phyloP scores from a whole-genome alignment of 495 filamentous ascomycete genomes.

The Penicillium bialowiezense region DNA sequence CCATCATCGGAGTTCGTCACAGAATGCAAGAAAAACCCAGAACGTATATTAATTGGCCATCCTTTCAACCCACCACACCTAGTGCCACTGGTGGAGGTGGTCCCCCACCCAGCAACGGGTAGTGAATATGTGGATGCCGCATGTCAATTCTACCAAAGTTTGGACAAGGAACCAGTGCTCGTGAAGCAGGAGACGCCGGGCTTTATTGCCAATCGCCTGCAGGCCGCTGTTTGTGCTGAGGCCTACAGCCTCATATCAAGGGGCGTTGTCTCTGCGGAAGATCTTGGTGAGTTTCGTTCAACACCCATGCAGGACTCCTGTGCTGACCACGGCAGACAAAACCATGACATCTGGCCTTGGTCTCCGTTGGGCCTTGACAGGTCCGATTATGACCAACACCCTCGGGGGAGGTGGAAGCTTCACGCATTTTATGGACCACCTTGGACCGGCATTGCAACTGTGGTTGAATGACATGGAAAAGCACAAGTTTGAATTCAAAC shows the following conservation, averaged over 20 bases:
- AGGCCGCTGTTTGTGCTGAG: slow-evolving; percentile 29
- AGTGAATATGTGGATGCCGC: slow-evolving; percentile 11
- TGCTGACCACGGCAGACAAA: slow-evolving; percentile 11
- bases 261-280: slow-evolving; percentile 30
- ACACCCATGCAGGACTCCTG: background rate
- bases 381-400: slow-evolving; percentile 48
- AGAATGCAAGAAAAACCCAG: slow-evolving; percentile 21
- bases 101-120: slow-evolving; percentile 30
- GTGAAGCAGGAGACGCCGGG: slow-evolving; percentile 46
- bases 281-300: slow-evolving; percentile 20
- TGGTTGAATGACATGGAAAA: slow-evolving; percentile 17
- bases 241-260: slow-evolving; percentile 34
- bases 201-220: slow-evolving; percentile 37
- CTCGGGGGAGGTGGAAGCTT: slow-evolving; percentile 43
- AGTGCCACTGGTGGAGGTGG: slow-evolving; percentile 53
- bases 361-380: slow-evolving; percentile 46
- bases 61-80: slow-evolving; percentile 59
- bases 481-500: slow-evolving; percentile 7
- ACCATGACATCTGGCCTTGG: slow-evolving; percentile 39
- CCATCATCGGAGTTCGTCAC: slow-evolving; percentile 20
- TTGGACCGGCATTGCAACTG: slow-evolving; percentile 12
- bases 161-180: slow-evolving; percentile 44
- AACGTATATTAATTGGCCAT: slow-evolving; percentile 49
- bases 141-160: slow-evolving; percentile 36
- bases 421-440: slow-evolving; percentile 16